Evolutionary conservation across 2,329 filamentous ascomycete species (phyloP).

Genomic region (Tolypocladium ophioglossoides): DNA sequence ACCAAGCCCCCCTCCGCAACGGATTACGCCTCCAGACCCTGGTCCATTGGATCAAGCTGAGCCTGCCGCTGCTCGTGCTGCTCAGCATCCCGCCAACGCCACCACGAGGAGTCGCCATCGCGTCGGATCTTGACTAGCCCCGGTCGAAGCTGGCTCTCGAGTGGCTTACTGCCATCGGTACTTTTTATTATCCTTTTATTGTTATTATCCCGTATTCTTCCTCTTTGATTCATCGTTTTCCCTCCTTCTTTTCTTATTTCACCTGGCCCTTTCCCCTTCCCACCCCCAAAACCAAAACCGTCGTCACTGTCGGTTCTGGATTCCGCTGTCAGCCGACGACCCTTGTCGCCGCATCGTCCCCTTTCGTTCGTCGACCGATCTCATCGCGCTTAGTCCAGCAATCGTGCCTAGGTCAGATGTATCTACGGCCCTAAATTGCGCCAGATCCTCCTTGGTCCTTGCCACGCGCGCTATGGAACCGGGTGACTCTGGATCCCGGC

Average conservation of each 20-base stretch:
- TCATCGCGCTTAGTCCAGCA: not conserved
- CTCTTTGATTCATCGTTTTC: not conserved
- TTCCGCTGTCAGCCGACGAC: constrained; percentile 1
- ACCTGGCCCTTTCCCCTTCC: not conserved
- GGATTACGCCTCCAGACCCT: constrained; percentile 1
- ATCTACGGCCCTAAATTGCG: constrained; percentile 23
- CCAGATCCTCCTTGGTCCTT: constrained; percentile 24
- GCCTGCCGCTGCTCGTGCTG: constrained; percentile 5
- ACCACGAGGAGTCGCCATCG: constrained; percentile 22
- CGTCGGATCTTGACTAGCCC: constrained; percentile 19
- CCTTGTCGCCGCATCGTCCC: not conserved
- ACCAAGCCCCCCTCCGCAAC: not conserved
- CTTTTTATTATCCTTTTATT: constrained; percentile 8
- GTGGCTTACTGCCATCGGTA: constrained; percentile 9
- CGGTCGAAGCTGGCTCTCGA: constrained; percentile 5
- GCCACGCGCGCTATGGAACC: constrained; percentile 29
- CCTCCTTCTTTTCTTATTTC: not conserved
- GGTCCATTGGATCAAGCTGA: constrained; percentile 4
- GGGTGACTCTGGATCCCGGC: constrained; percentile 25
- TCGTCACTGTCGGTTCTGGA: constrained; percentile 1
- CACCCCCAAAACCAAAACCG: not conserved
- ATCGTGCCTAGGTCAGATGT: constrained; percentile 21
- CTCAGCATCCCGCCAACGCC: constrained; percentile 19
- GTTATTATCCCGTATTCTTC: constrained; percentile 4
- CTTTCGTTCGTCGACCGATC: not conserved